Conservation (phyloP, 208 protist species). For the Acanthamoeba healyi region DNA sequence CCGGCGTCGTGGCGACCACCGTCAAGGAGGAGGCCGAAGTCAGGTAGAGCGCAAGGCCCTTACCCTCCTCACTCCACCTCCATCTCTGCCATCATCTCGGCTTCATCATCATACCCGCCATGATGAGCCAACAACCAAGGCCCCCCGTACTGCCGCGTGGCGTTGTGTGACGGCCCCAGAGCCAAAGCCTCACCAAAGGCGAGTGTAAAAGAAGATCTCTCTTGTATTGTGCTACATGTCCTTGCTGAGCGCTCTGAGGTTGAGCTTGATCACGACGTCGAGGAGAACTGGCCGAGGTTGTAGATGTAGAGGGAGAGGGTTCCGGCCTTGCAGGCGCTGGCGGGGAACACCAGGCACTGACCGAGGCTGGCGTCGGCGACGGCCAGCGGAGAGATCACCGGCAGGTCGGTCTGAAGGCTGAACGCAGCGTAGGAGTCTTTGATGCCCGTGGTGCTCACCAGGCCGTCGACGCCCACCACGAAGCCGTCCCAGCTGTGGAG, state of each 20-base stretch:
- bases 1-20: not conserved
- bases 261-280: no score
- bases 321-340: not conserved
- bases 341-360: not conserved
- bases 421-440: not conserved
- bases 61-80: no score
- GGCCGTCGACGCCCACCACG: not conserved
- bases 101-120: not conserved
- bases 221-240: no score
- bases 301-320: not conserved
- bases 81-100: no score
- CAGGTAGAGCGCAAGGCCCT: not conserved
- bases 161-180: no score
- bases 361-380: not conserved
- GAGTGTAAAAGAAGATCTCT: no score
- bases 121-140: not conserved
- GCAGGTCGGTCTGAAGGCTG: constrained; percentile 1
- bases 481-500: not conserved
- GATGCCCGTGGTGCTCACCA: not conserved
- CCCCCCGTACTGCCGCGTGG: no score
- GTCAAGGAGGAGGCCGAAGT: constrained; percentile 2
- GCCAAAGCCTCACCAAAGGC: no score
- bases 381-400: not conserved
- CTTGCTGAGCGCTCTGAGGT: no score
- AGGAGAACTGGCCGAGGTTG: not conserved